phyloP scores from a whole-genome alignment of 2,329 filamentous ascomycete genomes.

The Pezicula neosporulosa region DNA sequence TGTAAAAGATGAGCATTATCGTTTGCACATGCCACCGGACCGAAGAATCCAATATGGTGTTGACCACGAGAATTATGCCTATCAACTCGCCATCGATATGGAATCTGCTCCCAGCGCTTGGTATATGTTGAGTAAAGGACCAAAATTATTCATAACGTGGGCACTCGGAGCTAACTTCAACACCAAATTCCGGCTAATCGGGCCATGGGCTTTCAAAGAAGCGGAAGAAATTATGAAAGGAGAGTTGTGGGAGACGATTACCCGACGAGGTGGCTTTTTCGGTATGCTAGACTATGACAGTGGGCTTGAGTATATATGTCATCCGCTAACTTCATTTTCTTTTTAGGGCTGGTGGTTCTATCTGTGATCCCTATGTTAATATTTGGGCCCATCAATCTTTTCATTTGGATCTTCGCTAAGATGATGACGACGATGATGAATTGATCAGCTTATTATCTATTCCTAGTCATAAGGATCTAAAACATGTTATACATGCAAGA shows the following conservation, averaged over 20 bases:
- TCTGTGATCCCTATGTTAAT: too few relatives aligned
- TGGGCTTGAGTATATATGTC: too few relatives aligned
- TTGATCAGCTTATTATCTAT: too few relatives aligned
- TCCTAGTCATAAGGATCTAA: too few relatives aligned
- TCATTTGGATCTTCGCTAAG: too few relatives aligned
- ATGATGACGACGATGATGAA: too few relatives aligned
- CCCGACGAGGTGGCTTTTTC: conserved; percentile 11
- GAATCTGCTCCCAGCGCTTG: conserved; percentile 36
- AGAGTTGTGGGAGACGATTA: conserved; percentile 15
- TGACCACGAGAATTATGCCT: conserved; percentile 47
- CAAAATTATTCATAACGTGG: conserved; percentile 39
- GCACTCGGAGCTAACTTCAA: conserved; percentile 47
- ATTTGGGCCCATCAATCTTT: too few relatives aligned
- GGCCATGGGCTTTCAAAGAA: conserved; percentile 15
- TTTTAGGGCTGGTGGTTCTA: too few relatives aligned
- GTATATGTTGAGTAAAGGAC: conserved; percentile 29
- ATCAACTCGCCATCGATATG: conserved; percentile 46
- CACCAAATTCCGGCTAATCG: conserved; percentile 42
- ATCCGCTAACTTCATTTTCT: too few relatives aligned
- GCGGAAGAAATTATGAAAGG: conserved; percentile 12
- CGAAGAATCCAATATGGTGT: conserved; percentile 31
- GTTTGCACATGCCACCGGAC: too few relatives aligned
- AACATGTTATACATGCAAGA: too few relatives aligned
- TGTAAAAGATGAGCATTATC: too few relatives aligned
- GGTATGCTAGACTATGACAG: background rate